Percentiles rank a stretch among this genome's conserved stretches.
phyloP scores from a whole-genome alignment of 495 filamentous ascomycete genomes.

The Penicillium cosmopolitanum region DNA sequence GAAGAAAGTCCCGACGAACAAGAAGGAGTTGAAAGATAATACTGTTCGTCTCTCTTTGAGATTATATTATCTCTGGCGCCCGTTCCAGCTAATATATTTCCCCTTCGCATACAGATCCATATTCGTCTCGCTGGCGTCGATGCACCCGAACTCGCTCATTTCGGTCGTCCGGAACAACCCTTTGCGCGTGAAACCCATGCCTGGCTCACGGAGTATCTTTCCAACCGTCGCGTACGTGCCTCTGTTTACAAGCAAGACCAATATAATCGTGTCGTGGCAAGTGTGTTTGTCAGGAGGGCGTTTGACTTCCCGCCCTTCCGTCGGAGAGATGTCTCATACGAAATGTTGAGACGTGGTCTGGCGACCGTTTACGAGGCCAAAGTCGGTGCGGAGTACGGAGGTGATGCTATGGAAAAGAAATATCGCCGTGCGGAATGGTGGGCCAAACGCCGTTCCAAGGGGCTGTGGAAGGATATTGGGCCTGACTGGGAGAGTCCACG shows the following conservation, averaged over 20 bases:
- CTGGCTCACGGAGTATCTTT: constrained; percentile 77
- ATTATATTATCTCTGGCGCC: not conserved
- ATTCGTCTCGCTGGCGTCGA: constrained; percentile 90
- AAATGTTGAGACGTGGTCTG: constrained; percentile 82
- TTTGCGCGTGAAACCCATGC: constrained; percentile 75
- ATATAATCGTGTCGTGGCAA: constrained; percentile 87
- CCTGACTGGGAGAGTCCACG: constrained; percentile 71
- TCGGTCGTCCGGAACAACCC: constrained; percentile 85
- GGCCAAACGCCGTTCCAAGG: constrained; percentile 69
- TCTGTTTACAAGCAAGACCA: constrained; percentile 84
- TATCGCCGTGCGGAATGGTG: constrained; percentile 73
- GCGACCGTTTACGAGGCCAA: constrained; percentile 94
- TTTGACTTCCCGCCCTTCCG: constrained; percentile 59
- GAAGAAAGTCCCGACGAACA: constrained; percentile 69
- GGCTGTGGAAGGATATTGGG: constrained; percentile 72
- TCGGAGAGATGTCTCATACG: constrained; percentile 79
- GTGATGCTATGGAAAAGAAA: constrained; percentile 57
- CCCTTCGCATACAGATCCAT: constrained; percentile 56
- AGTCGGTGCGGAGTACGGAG: constrained; percentile 83
- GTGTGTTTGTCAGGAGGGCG: constrained; percentile 72
- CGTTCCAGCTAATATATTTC: not conserved
- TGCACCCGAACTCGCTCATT: constrained; percentile 91
- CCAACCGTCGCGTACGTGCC: constrained; percentile 73
- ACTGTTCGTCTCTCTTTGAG: constrained; percentile 61
- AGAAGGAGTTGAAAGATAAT: constrained; percentile 68